Base-by-base conservation (phyloP, 108 stramenopile genomes). In the Nannochloropsis salina region DNA sequence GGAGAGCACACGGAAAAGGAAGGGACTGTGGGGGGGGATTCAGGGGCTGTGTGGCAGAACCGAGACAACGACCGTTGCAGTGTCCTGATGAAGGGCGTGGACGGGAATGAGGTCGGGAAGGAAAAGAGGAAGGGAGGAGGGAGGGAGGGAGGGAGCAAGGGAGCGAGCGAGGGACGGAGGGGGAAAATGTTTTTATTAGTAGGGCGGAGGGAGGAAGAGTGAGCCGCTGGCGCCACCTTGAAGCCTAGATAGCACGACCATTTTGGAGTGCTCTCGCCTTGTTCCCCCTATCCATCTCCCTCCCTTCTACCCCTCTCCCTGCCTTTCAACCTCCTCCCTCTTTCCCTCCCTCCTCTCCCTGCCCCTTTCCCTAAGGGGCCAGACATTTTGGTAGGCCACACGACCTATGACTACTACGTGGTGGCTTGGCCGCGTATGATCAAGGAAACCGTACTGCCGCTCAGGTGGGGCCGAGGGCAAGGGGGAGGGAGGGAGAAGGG, bases 381-480 rank as follows among this genome's bases (percentile, higher is more conserved):
- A 3, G 61, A 74, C 8, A n/a, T 74, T 15, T n/a, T 74, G 20
- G n/a, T 74, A 1, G 61, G 61, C 15, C 61, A 74, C n/a, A 74
- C 61, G 20, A 74, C 61, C n/a, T 74, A 74, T n/a, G 61, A 74
- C 61, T 74, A 74, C 61, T 74, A 74, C 6, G n/a, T 74, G 0
- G 61, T 74, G 61, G 61, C 61, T 74, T 74, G 61, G 61, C 61
- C 61, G 4, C 61, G 61, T n/a, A 74, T 74, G 20, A n/a, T 74
- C 61, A 74, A 74, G 61, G 61, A 74, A n/a, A 74, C 61, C 15
- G 61, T 74, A 15, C 61, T 74, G 4, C 61, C 61, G 20, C n/a
- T n/a, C 6, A n/a, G 61, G 61, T 74, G 8, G 31, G 31, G 31
- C 31, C 31, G 31, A 4, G 61, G 15, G 61, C 4, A 74, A 3